These are phyloP conservation scores for Pecoramyces ruminantium DNA, from an alignment of 192 early-diverging fungal genomes.

Conservation along the genomic window DNA sequence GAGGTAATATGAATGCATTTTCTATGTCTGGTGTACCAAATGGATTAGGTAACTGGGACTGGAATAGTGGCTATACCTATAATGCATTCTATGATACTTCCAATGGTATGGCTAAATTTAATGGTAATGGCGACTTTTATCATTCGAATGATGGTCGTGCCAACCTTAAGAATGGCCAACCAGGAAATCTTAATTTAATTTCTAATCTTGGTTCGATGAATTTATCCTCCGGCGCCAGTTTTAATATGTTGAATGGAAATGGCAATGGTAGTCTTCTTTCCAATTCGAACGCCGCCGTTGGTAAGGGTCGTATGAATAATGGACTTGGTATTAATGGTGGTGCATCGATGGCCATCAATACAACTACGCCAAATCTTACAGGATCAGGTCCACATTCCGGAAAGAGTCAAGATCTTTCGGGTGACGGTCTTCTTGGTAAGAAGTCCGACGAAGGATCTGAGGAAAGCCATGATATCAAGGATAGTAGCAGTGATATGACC, in stretches of 20 bases:
- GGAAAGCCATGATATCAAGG: too few species aligned
- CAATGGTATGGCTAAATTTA: neutral
- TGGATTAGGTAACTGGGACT: neutral
- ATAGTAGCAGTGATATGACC: too few species aligned
- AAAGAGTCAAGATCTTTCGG: neutral
- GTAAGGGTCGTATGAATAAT: neutral
- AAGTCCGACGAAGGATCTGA: too few species aligned
- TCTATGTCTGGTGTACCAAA: neutral
- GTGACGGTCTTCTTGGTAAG: too few species aligned
- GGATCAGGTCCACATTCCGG: neutral
- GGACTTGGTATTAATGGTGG: neutral
- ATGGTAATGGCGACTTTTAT: neutral
- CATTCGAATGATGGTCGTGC: neutral
- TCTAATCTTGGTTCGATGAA: neutral
- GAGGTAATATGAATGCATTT: neutral
- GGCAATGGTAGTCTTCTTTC: neutral
- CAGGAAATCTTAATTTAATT: neutral
- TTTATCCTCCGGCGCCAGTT: neutral
- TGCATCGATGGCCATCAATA: neutral
- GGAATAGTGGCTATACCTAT: neutral
- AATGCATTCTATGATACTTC: neutral
- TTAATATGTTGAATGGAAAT: neutral
- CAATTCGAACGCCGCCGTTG: neutral
- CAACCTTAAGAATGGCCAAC: neutral
- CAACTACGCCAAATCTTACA: neutral